phyloP scores from a whole-genome alignment of 75 land plant species.

The Isoetes taiwanensis region DNA sequence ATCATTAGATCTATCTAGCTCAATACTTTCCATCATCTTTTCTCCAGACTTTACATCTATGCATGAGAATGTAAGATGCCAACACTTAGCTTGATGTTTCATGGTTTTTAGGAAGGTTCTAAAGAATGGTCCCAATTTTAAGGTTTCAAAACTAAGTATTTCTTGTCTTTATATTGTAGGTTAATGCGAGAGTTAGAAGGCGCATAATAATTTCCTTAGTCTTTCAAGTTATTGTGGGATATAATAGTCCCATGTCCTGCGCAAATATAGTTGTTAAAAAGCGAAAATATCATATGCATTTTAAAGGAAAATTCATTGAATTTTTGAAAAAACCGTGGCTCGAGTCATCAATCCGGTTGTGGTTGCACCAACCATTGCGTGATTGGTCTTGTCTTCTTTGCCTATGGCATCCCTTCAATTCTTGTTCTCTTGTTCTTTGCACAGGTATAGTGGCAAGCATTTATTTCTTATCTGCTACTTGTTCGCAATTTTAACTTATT shows the following conservation, averaged over 20 bases:
- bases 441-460: too few relatives aligned
- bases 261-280: not conserved
- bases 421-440: not conserved
- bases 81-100: too few relatives aligned
- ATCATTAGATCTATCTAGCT: not conserved
- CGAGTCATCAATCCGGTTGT: constrained; percentile 7
- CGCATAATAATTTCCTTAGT: not conserved
- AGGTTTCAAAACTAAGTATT: too few relatives aligned
- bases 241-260: not conserved
- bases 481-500: too few relatives aligned
- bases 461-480: too few relatives aligned
- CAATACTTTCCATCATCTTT: not conserved
- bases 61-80: not conserved
- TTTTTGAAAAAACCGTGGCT: not conserved
- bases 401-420: not conserved
- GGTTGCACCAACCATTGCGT: constrained; percentile 7
- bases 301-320: too few relatives aligned
- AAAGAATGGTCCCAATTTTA: too few relatives aligned
- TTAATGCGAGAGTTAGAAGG: constrained; percentile 7
- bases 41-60: not conserved
- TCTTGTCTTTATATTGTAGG: too few relatives aligned
- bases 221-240: constrained; percentile 1
- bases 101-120: too few relatives aligned
- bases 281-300: not conserved
- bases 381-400: not conserved